A percentile compares a stretch with the other conserved stretches of the same genome.
These are phyloP conservation scores for Botrytis pseudocinerea DNA, from an alignment of 2,329 filamentous ascomycete species.

Conservation along the genomic window DNA sequence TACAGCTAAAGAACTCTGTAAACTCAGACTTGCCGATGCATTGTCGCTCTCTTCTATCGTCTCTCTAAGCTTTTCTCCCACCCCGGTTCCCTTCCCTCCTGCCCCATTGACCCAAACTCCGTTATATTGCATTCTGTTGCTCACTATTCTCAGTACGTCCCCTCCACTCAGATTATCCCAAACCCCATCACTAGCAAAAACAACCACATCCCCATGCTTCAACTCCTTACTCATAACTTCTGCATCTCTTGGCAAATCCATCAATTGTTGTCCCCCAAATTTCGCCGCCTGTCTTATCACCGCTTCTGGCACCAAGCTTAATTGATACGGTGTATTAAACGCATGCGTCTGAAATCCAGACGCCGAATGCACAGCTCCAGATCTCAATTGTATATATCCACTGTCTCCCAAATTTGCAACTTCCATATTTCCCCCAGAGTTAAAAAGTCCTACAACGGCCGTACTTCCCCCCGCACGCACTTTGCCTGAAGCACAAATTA, in stretches of 20 bases:
- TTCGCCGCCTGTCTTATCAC: slow-evolving; percentile 77
- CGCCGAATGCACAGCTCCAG: slow-evolving; percentile 80
- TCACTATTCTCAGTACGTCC: slow-evolving; percentile 80
- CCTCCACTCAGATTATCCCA: slow-evolving; percentile 95
- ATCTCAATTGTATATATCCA: slow-evolving; percentile 82
- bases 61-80: slow-evolving; percentile 58
- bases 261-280: slow-evolving; percentile 79
- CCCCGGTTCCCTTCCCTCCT: slow-evolving; percentile 57
- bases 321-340: slow-evolving; percentile 96
- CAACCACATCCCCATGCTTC: slow-evolving; percentile 87
- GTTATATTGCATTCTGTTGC: slow-evolving; percentile 68
- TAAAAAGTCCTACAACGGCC: slow-evolving; percentile 80
- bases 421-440: slow-evolving; percentile 72
- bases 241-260: slow-evolving; percentile 82
- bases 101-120: slow-evolving; percentile 72
- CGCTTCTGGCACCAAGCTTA: slow-evolving; percentile 80
- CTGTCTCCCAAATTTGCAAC: slow-evolving; percentile 95
- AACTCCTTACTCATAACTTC: slow-evolving; percentile 74
- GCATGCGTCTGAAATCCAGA: slow-evolving; percentile 90
- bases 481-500: slow-evolving; percentile 69
- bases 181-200: slow-evolving; percentile 92
- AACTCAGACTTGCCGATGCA: slow-evolving; percentile 43
- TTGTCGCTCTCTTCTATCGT: slow-evolving; percentile 53
- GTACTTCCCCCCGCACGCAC: slow-evolving; percentile 88
- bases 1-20: slow-evolving; percentile 78